Evolutionary conservation across 345 rosid species (phyloP).

Genomic region (Physaria fendleri): DNA sequence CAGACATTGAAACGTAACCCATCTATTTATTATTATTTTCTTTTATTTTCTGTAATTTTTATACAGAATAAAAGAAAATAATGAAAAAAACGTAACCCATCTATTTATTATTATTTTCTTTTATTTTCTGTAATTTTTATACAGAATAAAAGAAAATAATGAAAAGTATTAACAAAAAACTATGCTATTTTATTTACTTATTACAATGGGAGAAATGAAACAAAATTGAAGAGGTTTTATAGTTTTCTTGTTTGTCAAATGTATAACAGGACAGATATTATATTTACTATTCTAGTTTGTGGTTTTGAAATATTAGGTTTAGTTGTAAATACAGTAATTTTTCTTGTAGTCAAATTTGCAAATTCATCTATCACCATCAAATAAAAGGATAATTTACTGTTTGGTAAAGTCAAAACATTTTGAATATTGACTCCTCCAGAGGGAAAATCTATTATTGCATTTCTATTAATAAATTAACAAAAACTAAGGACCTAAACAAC

Average conservation of each 20-base stretch:
- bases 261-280: background rate
- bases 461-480: background rate
- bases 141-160: conserved; percentile 24
- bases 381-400: background rate
- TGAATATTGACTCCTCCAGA: background rate
- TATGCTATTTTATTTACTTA: background rate
- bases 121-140: conserved; percentile 4
- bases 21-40: conserved; percentile 10
- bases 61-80: conserved; percentile 24
- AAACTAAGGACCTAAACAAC: background rate
- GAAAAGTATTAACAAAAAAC: background rate
- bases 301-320: conserved; percentile 4
- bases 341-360: background rate
- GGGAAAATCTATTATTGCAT: background rate
- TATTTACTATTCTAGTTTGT: conserved; percentile 21
- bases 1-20: conserved; percentile 6
- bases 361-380: background rate
- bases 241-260: conserved; percentile 1
- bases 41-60: conserved; percentile 2
- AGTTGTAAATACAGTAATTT: background rate
- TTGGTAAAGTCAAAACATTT: conserved; percentile 2
- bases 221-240: conserved; percentile 7
- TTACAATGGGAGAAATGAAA: background rate
- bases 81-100: conserved; percentile 13
- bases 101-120: conserved; percentile 7